Evolutionary conservation across 257 asterid genomes (phyloP), one percentile per base, ranked within the genome.

Genomic region (Fraxinus excelsior): DNA sequence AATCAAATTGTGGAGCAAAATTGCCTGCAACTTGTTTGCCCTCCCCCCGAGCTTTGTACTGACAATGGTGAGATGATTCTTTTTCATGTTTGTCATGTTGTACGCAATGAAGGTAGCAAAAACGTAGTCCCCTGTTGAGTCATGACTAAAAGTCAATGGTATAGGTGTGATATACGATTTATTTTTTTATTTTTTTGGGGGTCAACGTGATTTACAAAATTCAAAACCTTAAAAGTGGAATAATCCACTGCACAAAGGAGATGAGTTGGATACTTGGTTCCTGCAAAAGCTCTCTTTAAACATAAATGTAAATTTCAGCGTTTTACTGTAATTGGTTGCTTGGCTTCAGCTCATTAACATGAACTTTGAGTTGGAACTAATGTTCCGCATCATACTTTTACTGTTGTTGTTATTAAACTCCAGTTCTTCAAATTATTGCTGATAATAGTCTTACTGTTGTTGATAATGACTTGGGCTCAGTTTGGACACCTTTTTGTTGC

Each of bases 11-110:
- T 79, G 21, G 89, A 87, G 38, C 86, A 78, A 83, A 90, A 87
- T 16, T 91, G 90, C 65, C 87, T 96, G 78, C 87, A 84, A 73
- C 99, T 96, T 32, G 90, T 96, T 26, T 96, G 96, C 85, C 99
- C 99, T 76, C 99, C 99, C 70, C 97, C 99, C 70, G 87, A 89
- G 78, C 98, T 96, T 75, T 93, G 99, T 67, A 93, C 97, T 0
- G 98, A 96, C 87, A 96, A 93, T 72, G 99, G 98, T 93, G 76
- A 73, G 91, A 49, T 29, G 31, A 66, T 71, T 66, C 71, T 67
- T 29, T 5, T 29, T 25, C 0, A 42, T 21, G 16, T 42, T 29
- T 44, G 6, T 78, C 68, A 65, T 19, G 1, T 38, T 31, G 44
- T 40, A 68, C 19, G 64, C 73, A 32, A 72, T 67, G 74, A 5